phyloP scores from a whole-genome alignment of 805 yeast genomes.

The Candida xyloterini region DNA sequence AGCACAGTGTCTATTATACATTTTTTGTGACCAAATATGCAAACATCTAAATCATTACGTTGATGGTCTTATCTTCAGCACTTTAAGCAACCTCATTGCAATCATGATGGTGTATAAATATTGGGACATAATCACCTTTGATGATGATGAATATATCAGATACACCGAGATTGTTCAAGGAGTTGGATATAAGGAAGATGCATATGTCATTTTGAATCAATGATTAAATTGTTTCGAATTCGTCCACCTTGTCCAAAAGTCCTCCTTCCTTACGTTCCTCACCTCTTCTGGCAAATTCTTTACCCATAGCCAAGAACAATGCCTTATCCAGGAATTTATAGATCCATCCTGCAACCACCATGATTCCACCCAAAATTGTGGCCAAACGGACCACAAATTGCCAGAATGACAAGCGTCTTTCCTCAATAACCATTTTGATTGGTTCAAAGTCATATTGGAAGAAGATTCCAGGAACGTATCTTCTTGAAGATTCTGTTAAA shows the following conservation, averaged over 20 bases:
- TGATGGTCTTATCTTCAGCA: constrained; percentile 86
- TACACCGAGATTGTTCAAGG: constrained; percentile 27
- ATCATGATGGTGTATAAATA: constrained; percentile 94
- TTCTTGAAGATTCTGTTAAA: constrained; percentile 32
- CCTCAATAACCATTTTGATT: constrained; percentile 64
- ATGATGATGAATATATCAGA: constrained; percentile 79
- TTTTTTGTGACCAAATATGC: constrained; percentile 65
- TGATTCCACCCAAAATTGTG: constrained; percentile 79
- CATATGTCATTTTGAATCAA: constrained; percentile 13
- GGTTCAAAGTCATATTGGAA: constrained; percentile 90
- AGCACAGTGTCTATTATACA: constrained; percentile 79
- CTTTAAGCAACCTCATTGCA: constrained; percentile 74
- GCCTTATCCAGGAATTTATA: constrained; percentile 56
- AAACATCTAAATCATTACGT: constrained; percentile 73
- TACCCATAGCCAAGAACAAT: constrained; percentile 55
- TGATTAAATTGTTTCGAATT: constrained; percentile 26
- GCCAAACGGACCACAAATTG: constrained; percentile 75
- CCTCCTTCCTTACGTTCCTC: constrained; percentile 41
- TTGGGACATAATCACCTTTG: constrained; percentile 95
- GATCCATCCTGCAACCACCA: constrained; percentile 65
- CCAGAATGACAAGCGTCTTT: constrained; percentile 69
- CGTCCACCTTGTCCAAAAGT: constrained; percentile 27
- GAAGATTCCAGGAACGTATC: constrained; percentile 69
- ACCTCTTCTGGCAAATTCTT: constrained; percentile 47
- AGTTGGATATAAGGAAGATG: constrained; percentile 18